Conservation (phyloP, 306 rosid species). For the Cyamopsis tetragonoloba region DNA sequence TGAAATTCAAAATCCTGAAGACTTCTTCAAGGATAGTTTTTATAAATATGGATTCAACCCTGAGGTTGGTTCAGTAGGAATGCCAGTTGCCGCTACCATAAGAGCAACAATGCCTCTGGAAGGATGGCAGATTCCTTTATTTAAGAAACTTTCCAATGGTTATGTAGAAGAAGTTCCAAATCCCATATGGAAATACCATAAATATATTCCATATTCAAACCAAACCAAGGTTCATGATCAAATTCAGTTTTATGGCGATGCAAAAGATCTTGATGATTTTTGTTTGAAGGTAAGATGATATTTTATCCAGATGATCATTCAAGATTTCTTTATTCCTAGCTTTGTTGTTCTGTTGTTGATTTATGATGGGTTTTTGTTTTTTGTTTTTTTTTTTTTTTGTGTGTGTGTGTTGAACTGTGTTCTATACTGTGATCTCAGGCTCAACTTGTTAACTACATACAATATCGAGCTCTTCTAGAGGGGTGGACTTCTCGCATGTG, state of each 20-base stretch:
- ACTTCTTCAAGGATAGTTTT: constrained; percentile 61
- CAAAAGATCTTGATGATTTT: constrained; percentile 86
- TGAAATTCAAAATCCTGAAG: constrained; percentile 87
- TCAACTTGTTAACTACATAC: constrained; percentile 87
- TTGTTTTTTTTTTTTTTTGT: constrained; percentile 7
- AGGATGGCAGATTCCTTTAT: constrained; percentile 91
- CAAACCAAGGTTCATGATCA: constrained; percentile 76
- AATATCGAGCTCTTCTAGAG: constrained; percentile 90
- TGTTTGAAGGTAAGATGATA: constrained; percentile 64
- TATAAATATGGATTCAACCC: constrained; percentile 82
- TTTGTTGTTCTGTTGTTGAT: constrained; percentile 13
- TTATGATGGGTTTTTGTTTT: too few relatives aligned
- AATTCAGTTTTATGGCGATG: constrained; percentile 69
- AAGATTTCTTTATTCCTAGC: background rate
- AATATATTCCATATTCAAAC: constrained; percentile 84
- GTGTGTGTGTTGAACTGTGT: too few relatives aligned
- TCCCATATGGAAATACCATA: constrained; percentile 95
- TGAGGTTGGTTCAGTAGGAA: constrained; percentile 90
- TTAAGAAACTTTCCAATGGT: constrained; percentile 56
- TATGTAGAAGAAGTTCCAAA: constrained; percentile 83
- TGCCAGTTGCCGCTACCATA: constrained; percentile 94
- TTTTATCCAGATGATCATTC: constrained; percentile 9
- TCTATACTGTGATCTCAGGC: constrained; percentile 52
- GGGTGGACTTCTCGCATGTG: constrained; percentile 97
- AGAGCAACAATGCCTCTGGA: constrained; percentile 89